A percentile compares a stretch with the other conserved stretches of the same genome.
Evolutionary conservation across 441 rosid genomes (phyloP).

Genomic region (Gossypium schwendimanii): DNA sequence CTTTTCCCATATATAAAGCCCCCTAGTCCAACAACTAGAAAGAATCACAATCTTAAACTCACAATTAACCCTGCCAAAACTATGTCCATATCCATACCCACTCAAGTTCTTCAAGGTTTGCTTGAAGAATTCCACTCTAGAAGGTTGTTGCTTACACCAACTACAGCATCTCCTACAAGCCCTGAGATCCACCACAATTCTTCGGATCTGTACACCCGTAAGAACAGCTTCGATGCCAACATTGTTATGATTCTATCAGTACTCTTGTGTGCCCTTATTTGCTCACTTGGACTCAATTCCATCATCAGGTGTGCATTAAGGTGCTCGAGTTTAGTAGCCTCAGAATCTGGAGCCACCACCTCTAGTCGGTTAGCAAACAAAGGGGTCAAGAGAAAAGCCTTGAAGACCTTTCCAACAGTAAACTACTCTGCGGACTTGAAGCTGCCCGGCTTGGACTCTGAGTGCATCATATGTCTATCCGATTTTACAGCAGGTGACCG

Average conservation of each 20-base stretch:
- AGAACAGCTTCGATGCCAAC: constrained; percentile 55
- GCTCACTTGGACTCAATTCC: constrained; percentile 64
- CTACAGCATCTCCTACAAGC: constrained; percentile 32
- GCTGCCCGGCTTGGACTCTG: constrained; percentile 54
- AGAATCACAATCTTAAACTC: constrained; percentile 12
- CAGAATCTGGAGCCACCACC: constrained; percentile 20
- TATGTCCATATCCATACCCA: constrained; percentile 41
- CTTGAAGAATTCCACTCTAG: constrained; percentile 53
- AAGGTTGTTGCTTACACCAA: constrained; percentile 43
- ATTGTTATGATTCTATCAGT: constrained; percentile 71
- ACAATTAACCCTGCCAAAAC: constrained; percentile 14
- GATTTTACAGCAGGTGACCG: constrained; percentile 50
- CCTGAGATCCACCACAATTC: constrained; percentile 21
- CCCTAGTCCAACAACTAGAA: constrained; percentile 20
- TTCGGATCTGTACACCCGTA: constrained; percentile 20
- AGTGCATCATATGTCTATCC: constrained; percentile 63
- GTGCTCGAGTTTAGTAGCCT: constrained; percentile 46
- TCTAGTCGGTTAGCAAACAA: constrained; percentile 39
- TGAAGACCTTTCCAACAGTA: constrained; percentile 58
- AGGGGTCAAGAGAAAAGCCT: constrained; percentile 58
- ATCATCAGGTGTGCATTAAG: constrained; percentile 57
- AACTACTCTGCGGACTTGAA: constrained; percentile 47
- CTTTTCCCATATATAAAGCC: constrained; percentile 38
- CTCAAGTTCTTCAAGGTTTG: constrained; percentile 30
- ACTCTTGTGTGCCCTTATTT: constrained; percentile 63